Base-by-base conservation (phyloP, 2,329 filamentous ascomycete genomes). In the Fusarium concolor region DNA sequence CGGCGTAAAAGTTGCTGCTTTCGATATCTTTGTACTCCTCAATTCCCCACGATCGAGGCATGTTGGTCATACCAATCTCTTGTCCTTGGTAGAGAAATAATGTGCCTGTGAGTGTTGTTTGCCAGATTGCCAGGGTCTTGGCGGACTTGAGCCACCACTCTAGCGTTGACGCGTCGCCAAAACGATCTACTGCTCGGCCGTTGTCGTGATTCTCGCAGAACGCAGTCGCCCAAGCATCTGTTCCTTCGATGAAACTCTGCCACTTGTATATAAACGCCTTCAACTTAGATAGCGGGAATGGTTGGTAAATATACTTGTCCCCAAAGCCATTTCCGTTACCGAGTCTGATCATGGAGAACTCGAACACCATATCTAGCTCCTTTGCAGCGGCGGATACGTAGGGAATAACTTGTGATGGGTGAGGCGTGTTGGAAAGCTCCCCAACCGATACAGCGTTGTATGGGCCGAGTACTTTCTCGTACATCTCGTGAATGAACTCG, bases 151-250 rank as follows among this genome's bases (percentile, higher is more conserved):
- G 62, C 60, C 86, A 83, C 37, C 79, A 72, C 9, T 79, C 79
- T 1, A 83, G 79, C 5, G 80, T 80, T 1, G 82, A 80, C 0
- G 79, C 80, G 12, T 82, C 77, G 0, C 82, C 84, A 61, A 86
- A 90, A 0, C 88, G 81, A 15, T 84, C 86, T 0, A 90, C 79
- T 0, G 84, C 84, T 1, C 89, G 81, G 0, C 85, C 85, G 37
- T 89, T 86, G 69, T 90, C 89, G 72, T 90, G 88, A 65, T 90
- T 90, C 69, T 90, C 88, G 50, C 84, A 82, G 68, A 89, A 91
- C 0, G 84, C 84, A 0, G 87, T 89, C 0, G 85, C 84, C 87
- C 87, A 89, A 0, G 82, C 83, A 46, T 86, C 84, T 3, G 79
- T 84, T 11, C 80, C 82, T 49, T 81, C 76, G 35, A 84, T 81